Percentiles rank a stretch among this genome's conserved stretches.
Conservation (phyloP, 495 filamentous ascomycete genomes). For the Polyplosphaeria fusca region DNA sequence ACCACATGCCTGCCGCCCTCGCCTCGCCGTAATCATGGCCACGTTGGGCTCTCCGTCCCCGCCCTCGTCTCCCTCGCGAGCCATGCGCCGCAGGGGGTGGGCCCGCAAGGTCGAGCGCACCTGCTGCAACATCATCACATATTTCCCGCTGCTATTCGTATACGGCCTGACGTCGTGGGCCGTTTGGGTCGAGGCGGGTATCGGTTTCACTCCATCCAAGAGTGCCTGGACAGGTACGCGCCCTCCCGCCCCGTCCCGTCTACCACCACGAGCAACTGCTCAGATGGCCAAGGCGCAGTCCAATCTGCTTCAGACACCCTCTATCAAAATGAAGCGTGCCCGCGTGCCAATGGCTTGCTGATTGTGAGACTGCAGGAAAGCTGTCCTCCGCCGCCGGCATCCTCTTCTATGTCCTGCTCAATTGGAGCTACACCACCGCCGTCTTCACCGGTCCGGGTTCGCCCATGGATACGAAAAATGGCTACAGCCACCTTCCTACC, state of each 20-base stretch:
- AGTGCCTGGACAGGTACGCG: conserved; percentile 66
- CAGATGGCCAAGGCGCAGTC: no score
- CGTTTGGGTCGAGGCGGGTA: conserved; percentile 75
- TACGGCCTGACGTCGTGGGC: conserved; percentile 89
- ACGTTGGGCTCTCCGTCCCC: conserved; percentile 33
- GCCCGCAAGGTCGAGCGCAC: conserved; percentile 75
- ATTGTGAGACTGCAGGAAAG: conserved; percentile 20
- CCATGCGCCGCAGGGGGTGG: conserved; percentile 53
- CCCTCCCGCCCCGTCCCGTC: not conserved
- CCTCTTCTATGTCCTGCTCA: conserved; percentile 71
- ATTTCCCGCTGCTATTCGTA: conserved; percentile 85
- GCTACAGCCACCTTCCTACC: conserved; percentile 64
- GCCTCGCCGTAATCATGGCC: conserved; percentile 21
- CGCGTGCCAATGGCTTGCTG: no score
- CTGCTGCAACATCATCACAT: conserved; percentile 75
- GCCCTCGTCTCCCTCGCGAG: conserved; percentile 30
- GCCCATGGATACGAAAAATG: conserved; percentile 51
- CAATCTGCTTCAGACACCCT: not conserved
- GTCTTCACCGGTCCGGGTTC: conserved; percentile 89
- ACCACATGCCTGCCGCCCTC: conserved; percentile 11
- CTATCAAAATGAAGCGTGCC: not conserved
- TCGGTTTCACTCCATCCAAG: conserved; percentile 59
- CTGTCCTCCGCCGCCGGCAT: conserved; percentile 58
- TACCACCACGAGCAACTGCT: not conserved
- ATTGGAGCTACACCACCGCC: conserved; percentile 83